These are phyloP conservation scores for Lanmaoa pseudosensibilis DNA, from an alignment of 768 basidiomycete genomes.

Conservation along the genomic window DNA sequence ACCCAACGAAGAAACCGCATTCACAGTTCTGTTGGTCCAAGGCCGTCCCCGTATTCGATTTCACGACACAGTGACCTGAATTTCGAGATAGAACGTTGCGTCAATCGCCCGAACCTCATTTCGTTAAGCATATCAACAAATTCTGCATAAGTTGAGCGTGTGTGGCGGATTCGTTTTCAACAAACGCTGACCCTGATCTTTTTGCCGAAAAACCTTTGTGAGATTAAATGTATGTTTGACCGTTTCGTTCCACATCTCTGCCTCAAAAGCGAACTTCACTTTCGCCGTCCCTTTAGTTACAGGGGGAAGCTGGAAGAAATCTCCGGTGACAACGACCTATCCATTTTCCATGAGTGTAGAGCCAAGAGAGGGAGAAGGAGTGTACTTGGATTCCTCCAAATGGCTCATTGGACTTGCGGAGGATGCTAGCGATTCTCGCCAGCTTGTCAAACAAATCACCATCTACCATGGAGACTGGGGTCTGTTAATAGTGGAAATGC, in stretches of 20 bases:
- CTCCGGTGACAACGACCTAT: slow-evolving; percentile 89
- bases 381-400: slow-evolving; percentile 93
- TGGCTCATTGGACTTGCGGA: slow-evolving; percentile 65
- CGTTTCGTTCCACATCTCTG: slow-evolving; percentile 67
- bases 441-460: slow-evolving; percentile 93
- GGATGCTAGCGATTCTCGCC: slow-evolving; percentile 58
- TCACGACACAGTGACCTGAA: slow-evolving; percentile 71
- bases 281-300: slow-evolving; percentile 60
- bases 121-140: slow-evolving; percentile 98
- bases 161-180: not conserved
- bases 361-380: not conserved
- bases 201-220: slow-evolving; percentile 93
- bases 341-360: not conserved
- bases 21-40: slow-evolving; percentile 90
- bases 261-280: slow-evolving; percentile 93
- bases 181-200: slow-evolving; percentile 69
- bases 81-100: slow-evolving; percentile 58
- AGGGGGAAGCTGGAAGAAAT: slow-evolving; percentile 98
- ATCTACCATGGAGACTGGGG: slow-evolving; percentile 94
- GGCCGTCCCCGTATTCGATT: slow-evolving; percentile 76
- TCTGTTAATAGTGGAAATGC: not conserved
- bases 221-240: slow-evolving; percentile 87
- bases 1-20: slow-evolving; percentile 22
- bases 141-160: slow-evolving; percentile 43
- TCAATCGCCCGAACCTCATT: slow-evolving; percentile 88